Base-by-base conservation (phyloP, 2,329 filamentous ascomycete genomes). In the Botrytis deweyae region DNA sequence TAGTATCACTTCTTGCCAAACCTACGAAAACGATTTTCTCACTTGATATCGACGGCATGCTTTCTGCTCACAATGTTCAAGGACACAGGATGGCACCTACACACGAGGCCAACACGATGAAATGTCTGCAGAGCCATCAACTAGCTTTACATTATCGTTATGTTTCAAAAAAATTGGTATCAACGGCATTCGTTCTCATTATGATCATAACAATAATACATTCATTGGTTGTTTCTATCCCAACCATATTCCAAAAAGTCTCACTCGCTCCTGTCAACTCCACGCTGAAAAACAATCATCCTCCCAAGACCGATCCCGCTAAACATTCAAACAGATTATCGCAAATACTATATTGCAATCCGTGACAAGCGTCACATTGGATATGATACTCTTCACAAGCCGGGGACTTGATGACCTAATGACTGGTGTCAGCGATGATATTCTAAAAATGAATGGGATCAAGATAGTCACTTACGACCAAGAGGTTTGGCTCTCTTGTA, bases 401-500 rank as follows among this genome's bases (percentile, higher is more conserved):
- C 36, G 22, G 25, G 22, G 14, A 68, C 38, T 61, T 72, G 49
- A 46, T 72, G 70, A 25, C 70, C 70, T 72, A 59, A 6, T 36
- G n/a, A 16, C 4, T 2, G 7, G 6, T 59, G 9, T 72, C 18
- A 72, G 49, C 10, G 33, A 29, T 38, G 12, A 29, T n/a, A 9
- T 20, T 40, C n/a, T 36, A 9, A 40, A 9, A 46, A 29, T 22
- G 8, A 29, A 22, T 46, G 8, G 7, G 2, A 46, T n/a, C 9
- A 61, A 18, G 22, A 33, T 20, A n/a, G 29, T 40, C 16, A 73
- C 72, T 73, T 73, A 73, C 72, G 72, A 38, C 72, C 72, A 63
- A 73, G 72, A 36, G 65, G 55, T n/a, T 73, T 73, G 25, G 52
- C 72, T 55, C 65, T 73, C 44, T 73, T 73, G 5, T 61, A 73